Evolutionary conservation across 768 basidiomycete genomes (phyloP).

Genomic region (Naganishia antarctica): DNA sequence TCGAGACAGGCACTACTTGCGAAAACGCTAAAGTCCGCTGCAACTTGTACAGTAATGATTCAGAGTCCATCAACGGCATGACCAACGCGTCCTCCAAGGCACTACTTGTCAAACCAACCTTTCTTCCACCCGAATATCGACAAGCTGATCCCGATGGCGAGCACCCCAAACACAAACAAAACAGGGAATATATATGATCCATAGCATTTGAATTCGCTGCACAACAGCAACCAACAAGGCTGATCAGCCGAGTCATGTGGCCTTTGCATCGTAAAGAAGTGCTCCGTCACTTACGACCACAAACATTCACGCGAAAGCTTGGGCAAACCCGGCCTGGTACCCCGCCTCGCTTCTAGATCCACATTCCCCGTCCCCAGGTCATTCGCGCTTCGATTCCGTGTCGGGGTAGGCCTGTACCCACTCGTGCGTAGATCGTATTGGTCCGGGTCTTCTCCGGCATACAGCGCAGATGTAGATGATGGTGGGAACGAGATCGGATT

Average conservation of each 20-base stretch:
- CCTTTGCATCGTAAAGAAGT: too few species aligned
- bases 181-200: conserved; percentile 41
- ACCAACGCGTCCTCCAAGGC: not conserved
- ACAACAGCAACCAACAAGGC: too few species aligned
- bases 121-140: conserved; percentile 33
- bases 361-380: not conserved
- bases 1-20: too few species aligned
- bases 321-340: conserved; percentile 31
- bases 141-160: conserved; percentile 36
- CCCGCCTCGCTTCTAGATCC: conserved; percentile 6
- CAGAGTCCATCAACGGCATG: not conserved
- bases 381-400: not conserved
- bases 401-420: conserved; percentile 8
- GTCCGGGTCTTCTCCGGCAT: conserved; percentile 4
- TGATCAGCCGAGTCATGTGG: too few species aligned
- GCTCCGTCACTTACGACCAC: conserved; percentile 34
- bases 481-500: conserved; percentile 16
- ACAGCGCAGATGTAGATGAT: conserved; percentile 15
- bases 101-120: conserved; percentile 33
- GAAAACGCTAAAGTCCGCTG: too few species aligned
- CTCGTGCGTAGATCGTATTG: conserved; percentile 8
- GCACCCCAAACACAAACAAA: conserved; percentile 39
- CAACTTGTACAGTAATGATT: too few species aligned
- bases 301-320: conserved; percentile 38
- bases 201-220: conserved; percentile 45